Conservation (phyloP, 2,329 filamentous ascomycete species). For the Diaporthe ampelina region DNA sequence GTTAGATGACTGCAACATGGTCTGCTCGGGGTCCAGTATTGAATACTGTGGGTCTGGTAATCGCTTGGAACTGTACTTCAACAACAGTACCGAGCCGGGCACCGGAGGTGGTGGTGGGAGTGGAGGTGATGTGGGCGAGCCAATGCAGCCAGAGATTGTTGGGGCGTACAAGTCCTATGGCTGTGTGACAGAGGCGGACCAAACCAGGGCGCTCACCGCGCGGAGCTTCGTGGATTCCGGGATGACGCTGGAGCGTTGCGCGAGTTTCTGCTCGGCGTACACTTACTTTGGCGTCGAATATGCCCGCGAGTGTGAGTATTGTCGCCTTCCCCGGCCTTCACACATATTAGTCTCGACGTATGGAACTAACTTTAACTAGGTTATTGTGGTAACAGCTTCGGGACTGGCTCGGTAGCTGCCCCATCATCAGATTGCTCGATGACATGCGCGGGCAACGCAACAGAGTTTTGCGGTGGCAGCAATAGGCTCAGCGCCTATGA, state of each 20-base stretch:
- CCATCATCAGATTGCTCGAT: constrained; percentile 55
- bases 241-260: constrained; percentile 35
- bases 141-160: constrained; percentile 44
- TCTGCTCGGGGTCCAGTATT: constrained; percentile 47
- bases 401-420: constrained; percentile 48
- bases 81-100: constrained; percentile 8
- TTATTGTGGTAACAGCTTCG: constrained; percentile 53
- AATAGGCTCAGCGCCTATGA: constrained; percentile 52
- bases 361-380: constrained; percentile 46
- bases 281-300: constrained; percentile 34
- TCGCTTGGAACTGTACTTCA: constrained; percentile 23
- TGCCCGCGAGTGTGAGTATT: constrained; percentile 30
- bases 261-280: constrained; percentile 31
- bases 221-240: constrained; percentile 14
- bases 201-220: constrained; percentile 16
- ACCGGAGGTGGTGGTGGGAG: constrained; percentile 37
- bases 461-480: constrained; percentile 57
- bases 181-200: constrained; percentile 18
- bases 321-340: background rate
- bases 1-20: constrained; percentile 54
- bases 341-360: background rate
- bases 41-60: constrained; percentile 28
- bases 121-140: background rate
- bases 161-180: constrained; percentile 43
- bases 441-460: constrained; percentile 55